Percentiles rank a stretch among this genome's conserved stretches.
Conservation (phyloP, 805 yeast genomes). For the Yarrowia osloensis region DNA sequence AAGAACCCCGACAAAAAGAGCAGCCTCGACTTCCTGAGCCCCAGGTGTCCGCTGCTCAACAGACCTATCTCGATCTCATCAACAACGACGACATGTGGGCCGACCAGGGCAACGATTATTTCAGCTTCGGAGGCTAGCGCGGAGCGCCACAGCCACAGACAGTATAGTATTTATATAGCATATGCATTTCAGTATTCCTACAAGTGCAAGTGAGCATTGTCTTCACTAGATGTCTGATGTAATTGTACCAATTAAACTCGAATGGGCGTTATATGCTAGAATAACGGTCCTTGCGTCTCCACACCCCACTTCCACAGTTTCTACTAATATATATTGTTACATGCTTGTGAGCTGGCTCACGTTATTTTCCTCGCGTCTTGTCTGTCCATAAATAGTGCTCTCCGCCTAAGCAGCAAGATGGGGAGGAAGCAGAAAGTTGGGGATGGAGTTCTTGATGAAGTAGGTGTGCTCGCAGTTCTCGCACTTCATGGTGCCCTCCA, state of each 20-base stretch:
- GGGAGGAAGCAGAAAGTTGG: conserved; percentile 92
- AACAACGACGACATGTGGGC: conserved; percentile 15
- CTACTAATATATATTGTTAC: conserved; percentile 24
- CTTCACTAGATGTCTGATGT: too few species aligned
- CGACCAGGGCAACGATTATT: conserved; percentile 22
- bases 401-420: conserved; percentile 59
- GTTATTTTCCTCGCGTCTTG: neutral
- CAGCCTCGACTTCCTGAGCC: neutral
- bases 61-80: conserved; percentile 14
- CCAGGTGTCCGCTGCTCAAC: conserved; percentile 12
- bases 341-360: neutral
- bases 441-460: conserved; percentile 88
- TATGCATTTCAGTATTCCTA: conserved; percentile 5
- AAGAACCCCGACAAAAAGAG: neutral
- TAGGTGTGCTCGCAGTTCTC: conserved; percentile 82
- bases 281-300: too few species aligned
- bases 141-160: neutral
- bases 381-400: conserved; percentile 4
- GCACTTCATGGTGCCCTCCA: conserved; percentile 89
- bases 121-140: neutral
- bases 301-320: too few species aligned
- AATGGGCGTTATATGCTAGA: too few species aligned
- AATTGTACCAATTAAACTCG: too few species aligned
- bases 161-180: conserved; percentile 18
- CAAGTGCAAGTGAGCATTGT: too few species aligned